Base-by-base conservation (phyloP, 805 yeast genomes). In the Spathaspora girioi region DNA sequence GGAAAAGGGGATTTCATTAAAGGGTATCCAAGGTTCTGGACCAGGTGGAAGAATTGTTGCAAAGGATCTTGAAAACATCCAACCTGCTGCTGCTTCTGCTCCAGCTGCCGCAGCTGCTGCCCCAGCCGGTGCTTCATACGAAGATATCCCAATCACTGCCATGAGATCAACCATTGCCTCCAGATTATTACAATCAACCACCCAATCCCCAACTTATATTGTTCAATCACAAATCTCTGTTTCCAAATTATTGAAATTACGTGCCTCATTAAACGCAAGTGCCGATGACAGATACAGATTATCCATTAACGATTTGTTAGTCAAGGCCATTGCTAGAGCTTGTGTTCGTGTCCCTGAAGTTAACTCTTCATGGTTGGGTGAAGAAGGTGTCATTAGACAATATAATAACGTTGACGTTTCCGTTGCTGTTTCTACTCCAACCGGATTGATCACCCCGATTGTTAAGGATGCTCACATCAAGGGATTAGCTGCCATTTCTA, bases 401-500 rank as follows among this genome's bases (percentile, higher is more conserved):
- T 94, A 83, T 82, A 77, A 79, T 65, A 86, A 83, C 63, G 98
- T 93, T 50, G 99, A 94, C 66, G 96, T 94, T 51, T 91, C 98
- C 20, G 97, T 93, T 54, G 99, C 99, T 41, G 99, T 94, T 57
- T 94, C 99, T 54, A 94, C 99, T 17, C 97, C 98, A 69, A 83
- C 96, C 48, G 99, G 99, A 48, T 81, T 94, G 61, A 86, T 94
- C 70, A 94, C 99, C 48, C 99, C 99, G 59, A 93, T 94, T 63
- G 92, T 94, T 60, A 85, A 83, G 72, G 79, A 86, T 66, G 97
- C 96, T 44, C 88, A 94, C 66, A 61, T 86, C 53, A 89, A 87
- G 80, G 99, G 99, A 43, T 81, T 94, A 55, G 81, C 84, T 50
- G 64, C 83, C 35, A 94, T 94, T 66, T 93, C 98, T 43, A 69